Conservation (phyloP, 2,329 filamentous ascomycete species). For the Biscogniauxia marginata region DNA sequence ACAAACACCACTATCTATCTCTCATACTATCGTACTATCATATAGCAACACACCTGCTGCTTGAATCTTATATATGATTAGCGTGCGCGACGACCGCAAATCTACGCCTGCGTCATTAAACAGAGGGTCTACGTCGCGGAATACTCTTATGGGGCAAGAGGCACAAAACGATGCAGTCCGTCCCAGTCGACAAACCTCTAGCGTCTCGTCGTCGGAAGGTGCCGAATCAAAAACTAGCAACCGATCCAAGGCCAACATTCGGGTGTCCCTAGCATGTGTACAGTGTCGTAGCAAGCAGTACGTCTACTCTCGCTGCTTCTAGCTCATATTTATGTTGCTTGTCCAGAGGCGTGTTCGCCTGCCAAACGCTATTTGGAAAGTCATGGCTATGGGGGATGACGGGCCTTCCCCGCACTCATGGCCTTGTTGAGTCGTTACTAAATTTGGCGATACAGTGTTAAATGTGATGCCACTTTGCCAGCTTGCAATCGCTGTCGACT, state of each 20-base stretch:
- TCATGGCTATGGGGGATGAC: conserved; percentile 7
- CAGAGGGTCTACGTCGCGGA: background rate
- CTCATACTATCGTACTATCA: background rate
- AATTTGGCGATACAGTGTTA: conserved; percentile 28
- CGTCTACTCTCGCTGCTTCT: conserved; percentile 11
- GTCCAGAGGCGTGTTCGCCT: background rate
- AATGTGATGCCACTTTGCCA: conserved; percentile 46
- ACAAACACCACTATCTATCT: background rate
- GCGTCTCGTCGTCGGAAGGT: conserved; percentile 24
- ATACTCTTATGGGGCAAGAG: conserved; percentile 20
- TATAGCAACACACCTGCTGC: conserved; percentile 1
- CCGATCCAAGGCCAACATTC: conserved; percentile 37
- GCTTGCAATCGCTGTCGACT: conserved; percentile 41
- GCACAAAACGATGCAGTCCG: conserved; percentile 15
- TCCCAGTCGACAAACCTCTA: conserved; percentile 19
- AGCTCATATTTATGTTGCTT: background rate
- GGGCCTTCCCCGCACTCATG: conserved; percentile 16
- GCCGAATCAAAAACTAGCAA: conserved; percentile 23
- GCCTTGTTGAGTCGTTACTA: conserved; percentile 18
- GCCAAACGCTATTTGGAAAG: background rate
- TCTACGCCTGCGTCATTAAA: conserved; percentile 2
- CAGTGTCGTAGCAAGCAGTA: conserved; percentile 50
- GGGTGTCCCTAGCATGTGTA: conserved; percentile 42
- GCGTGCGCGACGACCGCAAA: conserved; percentile 2
- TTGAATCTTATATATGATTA: conserved; percentile 6